phyloP scores from a whole-genome alignment of 2,329 filamentous ascomycete species.

The Verticillium dahliae region DNA sequence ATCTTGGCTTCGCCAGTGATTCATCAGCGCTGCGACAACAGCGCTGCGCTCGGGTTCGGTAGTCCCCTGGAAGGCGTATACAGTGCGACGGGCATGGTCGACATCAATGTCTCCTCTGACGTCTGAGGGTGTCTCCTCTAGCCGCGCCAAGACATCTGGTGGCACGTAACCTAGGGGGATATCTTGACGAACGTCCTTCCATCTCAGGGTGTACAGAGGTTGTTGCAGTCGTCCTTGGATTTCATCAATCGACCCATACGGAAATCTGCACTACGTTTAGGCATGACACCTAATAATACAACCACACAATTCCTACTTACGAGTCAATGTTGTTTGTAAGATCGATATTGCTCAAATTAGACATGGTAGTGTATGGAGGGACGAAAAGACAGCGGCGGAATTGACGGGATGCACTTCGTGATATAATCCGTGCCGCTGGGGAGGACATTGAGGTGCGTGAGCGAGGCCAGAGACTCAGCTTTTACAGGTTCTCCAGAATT shows the following conservation, averaged over 20 bases:
- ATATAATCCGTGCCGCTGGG: background rate
- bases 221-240: constrained; percentile 49
- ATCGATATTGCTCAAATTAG: constrained; percentile 35
- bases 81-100: constrained; percentile 50
- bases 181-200: constrained; percentile 54
- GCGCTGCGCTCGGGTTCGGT: constrained; percentile 58
- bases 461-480: too few relatives aligned
- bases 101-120: constrained; percentile 56
- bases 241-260: constrained; percentile 59
- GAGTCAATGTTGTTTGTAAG: constrained; percentile 46
- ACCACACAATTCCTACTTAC: constrained; percentile 29
- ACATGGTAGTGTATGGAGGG: background rate
- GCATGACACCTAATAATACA: background rate
- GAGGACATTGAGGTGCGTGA: background rate
- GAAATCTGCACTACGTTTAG: constrained; percentile 53
- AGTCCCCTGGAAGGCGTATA: constrained; percentile 54
- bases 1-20: constrained; percentile 61
- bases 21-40: constrained; percentile 47
- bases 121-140: constrained; percentile 37
- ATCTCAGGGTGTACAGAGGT: constrained; percentile 60
- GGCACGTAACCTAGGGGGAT: constrained; percentile 58
- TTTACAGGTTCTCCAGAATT: too few relatives aligned
- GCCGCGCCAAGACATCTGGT: constrained; percentile 40
- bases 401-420: background rate
- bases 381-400: background rate